phyloP scores from a whole-genome alignment of 768 basidiomycete species.

The Daedaleopsis nitida region DNA sequence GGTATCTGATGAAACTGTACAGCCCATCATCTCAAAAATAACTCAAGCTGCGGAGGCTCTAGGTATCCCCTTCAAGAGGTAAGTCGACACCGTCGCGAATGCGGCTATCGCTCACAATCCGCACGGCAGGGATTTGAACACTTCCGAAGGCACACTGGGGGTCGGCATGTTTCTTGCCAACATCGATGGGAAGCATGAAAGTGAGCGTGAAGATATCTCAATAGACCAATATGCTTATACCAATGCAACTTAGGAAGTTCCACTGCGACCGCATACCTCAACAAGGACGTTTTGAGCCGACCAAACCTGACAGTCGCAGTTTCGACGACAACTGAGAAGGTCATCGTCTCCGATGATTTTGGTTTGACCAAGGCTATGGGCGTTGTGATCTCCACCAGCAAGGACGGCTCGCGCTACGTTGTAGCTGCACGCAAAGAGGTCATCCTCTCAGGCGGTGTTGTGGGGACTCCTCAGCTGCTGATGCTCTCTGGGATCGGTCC shows the following conservation, averaged over 20 bases:
- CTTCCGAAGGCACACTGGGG: slow-evolving; percentile 17
- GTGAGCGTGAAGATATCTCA: slow-evolving; percentile 9
- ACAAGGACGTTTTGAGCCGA: slow-evolving; percentile 20
- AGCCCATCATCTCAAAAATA: slow-evolving; percentile 9
- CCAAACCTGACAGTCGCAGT: slow-evolving; percentile 29
- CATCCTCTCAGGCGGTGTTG: slow-evolving; percentile 20
- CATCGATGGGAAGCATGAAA: slow-evolving; percentile 20
- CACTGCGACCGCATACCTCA: slow-evolving; percentile 31
- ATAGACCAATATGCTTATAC: background rate
- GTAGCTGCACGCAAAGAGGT: slow-evolving; percentile 21
- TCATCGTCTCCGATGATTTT: slow-evolving; percentile 17
- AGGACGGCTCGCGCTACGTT: slow-evolving; percentile 6
- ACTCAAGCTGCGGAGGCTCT: slow-evolving; percentile 1
- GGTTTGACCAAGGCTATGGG: slow-evolving; percentile 8
- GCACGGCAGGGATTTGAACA: slow-evolving; percentile 21
- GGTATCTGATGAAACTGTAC: no score
- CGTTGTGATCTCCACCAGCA: slow-evolving; percentile 9
- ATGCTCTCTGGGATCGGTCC: slow-evolving; percentile 33
- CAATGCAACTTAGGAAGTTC: slow-evolving; percentile 24
- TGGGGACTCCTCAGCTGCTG: slow-evolving; percentile 25
- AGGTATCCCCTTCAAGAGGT: background rate
- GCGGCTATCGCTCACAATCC: background rate
- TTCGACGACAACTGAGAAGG: slow-evolving; percentile 16
- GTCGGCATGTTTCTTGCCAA: slow-evolving; percentile 13
- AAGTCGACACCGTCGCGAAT: background rate